A percentile compares a stretch with the other conserved stretches of the same genome.
These are phyloP conservation scores for Stentor coeruleus DNA, from an alignment of 73 alveolate genomes.

Conservation along the genomic window DNA sequence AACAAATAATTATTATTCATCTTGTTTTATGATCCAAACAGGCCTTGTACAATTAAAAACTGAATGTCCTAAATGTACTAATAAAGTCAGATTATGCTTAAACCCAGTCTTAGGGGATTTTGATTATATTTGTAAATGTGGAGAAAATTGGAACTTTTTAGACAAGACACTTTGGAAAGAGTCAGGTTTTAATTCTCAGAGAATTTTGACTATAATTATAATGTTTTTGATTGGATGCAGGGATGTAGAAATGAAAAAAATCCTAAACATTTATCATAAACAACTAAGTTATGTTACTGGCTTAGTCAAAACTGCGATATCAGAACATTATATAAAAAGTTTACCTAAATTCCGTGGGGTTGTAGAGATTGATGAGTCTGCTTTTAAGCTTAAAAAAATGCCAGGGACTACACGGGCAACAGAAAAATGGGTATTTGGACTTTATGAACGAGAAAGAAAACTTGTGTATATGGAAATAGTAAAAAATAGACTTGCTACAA, in stretches of 20 bases:
- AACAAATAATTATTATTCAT: neutral
- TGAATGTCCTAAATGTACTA: neutral
- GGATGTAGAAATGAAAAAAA: neutral
- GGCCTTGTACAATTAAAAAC: neutral
- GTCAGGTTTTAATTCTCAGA: neutral
- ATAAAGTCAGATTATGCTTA: no score
- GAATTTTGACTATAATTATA: no score
- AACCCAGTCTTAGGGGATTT: neutral
- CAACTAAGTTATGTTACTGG: neutral
- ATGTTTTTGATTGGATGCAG: neutral
- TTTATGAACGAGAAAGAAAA: conserved; percentile 26
- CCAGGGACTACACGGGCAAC: neutral
- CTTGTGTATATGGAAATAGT: conserved; percentile 26
- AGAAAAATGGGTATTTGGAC: conserved; percentile 30
- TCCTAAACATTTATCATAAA: neutral
- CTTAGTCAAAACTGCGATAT: neutral
- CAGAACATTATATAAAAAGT: conserved; percentile 14
- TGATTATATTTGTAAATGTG: neutral
- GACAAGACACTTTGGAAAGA: neutral
- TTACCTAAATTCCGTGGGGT: conserved; percentile 1
- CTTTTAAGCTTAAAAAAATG: neutral
- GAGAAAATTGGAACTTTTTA: neutral
- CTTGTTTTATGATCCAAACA: neutral
- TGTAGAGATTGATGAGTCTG: conserved; percentile 19
- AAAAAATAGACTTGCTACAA: neutral